Conservation (phyloP, 441 rosid species). For the Oxalis stricta region DNA sequence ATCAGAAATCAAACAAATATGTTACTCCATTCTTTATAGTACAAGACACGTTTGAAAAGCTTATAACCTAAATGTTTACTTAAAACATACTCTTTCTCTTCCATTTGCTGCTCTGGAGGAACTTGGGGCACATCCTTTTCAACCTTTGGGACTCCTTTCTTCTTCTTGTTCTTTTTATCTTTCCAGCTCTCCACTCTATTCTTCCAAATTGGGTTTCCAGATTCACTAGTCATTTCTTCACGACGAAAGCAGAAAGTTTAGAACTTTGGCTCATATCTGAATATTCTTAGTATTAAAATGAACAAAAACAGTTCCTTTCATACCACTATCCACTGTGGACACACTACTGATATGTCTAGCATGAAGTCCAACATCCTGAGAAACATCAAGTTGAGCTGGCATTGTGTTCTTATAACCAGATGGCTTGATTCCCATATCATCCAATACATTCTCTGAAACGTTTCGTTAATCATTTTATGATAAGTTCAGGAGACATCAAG, state of each 20-base stretch:
- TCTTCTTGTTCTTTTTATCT: slow-evolving; percentile 86
- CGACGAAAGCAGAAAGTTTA: slow-evolving; percentile 7
- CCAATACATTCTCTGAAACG: slow-evolving; percentile 42
- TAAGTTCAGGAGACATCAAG: background rate
- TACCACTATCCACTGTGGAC: slow-evolving; percentile 88
- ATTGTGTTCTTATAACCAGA: slow-evolving; percentile 22
- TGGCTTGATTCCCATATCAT: slow-evolving; percentile 38
- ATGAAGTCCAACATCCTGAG: slow-evolving; percentile 75
- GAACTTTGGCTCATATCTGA: background rate
- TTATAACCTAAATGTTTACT: background rate
- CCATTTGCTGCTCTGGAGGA: slow-evolving; percentile 85
- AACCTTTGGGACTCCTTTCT: slow-evolving; percentile 39
- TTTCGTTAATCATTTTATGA: background rate
- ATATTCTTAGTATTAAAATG: no score
- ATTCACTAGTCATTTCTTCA: slow-evolving; percentile 70
- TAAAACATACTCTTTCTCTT: slow-evolving; percentile 49
- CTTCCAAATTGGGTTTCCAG: slow-evolving; percentile 94
- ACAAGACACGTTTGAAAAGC: background rate
- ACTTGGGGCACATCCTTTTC: slow-evolving; percentile 38
- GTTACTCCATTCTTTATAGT: background rate
- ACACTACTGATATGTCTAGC: slow-evolving; percentile 86
- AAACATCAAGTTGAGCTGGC: slow-evolving; percentile 31
- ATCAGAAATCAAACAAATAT: background rate
- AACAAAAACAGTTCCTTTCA: slow-evolving; percentile 8
- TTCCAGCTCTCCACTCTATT: slow-evolving; percentile 96